phyloP scores from a whole-genome alignment of 805 yeast genomes.

The Lachancea dasiensis region DNA sequence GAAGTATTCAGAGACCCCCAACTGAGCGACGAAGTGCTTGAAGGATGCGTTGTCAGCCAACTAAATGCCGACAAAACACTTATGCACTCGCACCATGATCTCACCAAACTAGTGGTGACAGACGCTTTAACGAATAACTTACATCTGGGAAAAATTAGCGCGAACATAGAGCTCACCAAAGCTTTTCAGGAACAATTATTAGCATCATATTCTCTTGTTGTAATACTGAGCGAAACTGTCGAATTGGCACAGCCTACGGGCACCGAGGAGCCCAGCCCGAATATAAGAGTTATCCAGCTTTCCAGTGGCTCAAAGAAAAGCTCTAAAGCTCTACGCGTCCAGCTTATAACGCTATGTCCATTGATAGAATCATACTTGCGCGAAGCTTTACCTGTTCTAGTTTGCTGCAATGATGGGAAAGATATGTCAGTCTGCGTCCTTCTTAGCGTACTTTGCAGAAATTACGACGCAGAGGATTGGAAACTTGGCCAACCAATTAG shows the following conservation, averaged over 20 bases:
- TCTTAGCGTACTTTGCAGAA: conserved; percentile 44
- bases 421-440: conserved; percentile 64
- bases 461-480: conserved; percentile 41
- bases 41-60: conserved; percentile 10
- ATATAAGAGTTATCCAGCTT: conserved; percentile 13
- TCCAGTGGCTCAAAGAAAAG: conserved; percentile 54
- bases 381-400: conserved; percentile 28
- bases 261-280: conserved; percentile 1
- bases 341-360: conserved; percentile 40
- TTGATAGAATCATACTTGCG: conserved; percentile 12
- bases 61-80: not conserved
- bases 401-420: conserved; percentile 58
- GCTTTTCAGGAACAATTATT: conserved; percentile 9
- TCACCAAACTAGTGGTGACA: conserved; percentile 13
- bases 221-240: conserved; percentile 20
- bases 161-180: conserved; percentile 11
- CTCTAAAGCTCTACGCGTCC: conserved; percentile 49
- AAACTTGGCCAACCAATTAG: conserved; percentile 11
- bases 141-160: conserved; percentile 19
- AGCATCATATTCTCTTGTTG: conserved; percentile 12
- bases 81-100: conserved; percentile 1
- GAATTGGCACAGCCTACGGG: conserved; percentile 1
- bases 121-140: conserved; percentile 20
- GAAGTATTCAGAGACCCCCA: conserved; percentile 25
- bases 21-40: conserved; percentile 31